Percentiles rank a stretch among this genome's conserved stretches.
These are phyloP conservation scores for Verruconis gallopava DNA, from an alignment of 2,329 filamentous ascomycete species.

Conservation along the genomic window DNA sequence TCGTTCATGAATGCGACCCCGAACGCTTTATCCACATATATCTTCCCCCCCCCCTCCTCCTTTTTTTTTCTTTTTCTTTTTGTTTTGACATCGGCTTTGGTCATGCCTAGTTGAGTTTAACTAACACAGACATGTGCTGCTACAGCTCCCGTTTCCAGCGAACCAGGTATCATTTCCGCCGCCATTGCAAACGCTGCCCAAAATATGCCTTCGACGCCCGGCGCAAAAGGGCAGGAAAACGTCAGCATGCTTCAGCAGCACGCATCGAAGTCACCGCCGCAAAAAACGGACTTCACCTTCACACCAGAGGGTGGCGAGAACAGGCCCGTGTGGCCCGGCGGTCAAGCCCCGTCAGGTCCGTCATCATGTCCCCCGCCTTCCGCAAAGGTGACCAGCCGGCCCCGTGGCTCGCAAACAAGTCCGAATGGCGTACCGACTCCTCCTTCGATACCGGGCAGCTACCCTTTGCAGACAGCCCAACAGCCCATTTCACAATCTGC, in stretches of 20 bases:
- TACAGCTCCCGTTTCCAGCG: slow-evolving; percentile 27
- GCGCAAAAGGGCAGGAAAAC: slow-evolving; percentile 57
- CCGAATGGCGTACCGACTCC: background rate
- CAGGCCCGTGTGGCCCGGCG: slow-evolving; percentile 61
- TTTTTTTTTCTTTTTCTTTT: no score
- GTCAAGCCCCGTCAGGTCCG: slow-evolving; percentile 12
- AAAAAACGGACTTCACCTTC: slow-evolving; percentile 88
- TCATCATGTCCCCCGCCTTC: slow-evolving; percentile 11
- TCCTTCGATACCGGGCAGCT: slow-evolving; percentile 18
- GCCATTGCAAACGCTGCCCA: slow-evolving; percentile 62
- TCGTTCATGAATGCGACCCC: no score
- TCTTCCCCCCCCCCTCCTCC: no score
- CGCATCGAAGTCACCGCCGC: slow-evolving; percentile 47
- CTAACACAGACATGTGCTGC: no score
- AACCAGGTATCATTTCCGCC: slow-evolving; percentile 77
- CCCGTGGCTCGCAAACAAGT: background rate
- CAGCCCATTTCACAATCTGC: slow-evolving; percentile 18
- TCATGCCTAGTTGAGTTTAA: no score
- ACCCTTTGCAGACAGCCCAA: slow-evolving; percentile 12
- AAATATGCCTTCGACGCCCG: slow-evolving; percentile 36
- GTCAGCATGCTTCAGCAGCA: slow-evolving; percentile 65
- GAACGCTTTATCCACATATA: no score
- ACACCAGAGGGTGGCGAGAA: slow-evolving; percentile 84
- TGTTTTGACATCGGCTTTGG: no score
- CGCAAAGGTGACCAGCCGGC: background rate